Percentiles rank a stretch among this genome's conserved stretches.
These are phyloP conservation scores for Remersonia thermophila DNA, from an alignment of 2,329 filamentous ascomycete genomes.

Conservation along the genomic window DNA sequence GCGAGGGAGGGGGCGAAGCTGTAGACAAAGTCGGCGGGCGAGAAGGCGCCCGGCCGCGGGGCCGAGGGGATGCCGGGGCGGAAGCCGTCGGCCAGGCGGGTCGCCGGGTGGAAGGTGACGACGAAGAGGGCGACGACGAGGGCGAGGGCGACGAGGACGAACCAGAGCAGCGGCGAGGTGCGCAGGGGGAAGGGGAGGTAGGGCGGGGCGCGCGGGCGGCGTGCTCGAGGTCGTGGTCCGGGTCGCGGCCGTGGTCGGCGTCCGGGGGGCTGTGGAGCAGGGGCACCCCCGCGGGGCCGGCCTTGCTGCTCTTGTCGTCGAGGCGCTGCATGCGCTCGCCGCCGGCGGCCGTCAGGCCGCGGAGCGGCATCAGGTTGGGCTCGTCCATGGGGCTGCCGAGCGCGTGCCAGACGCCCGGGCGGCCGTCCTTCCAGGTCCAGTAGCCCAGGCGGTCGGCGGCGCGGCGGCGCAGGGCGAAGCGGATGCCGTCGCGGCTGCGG, in stretches of 20 bases:
- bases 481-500: constrained; percentile 37
- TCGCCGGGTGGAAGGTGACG: constrained; percentile 63
- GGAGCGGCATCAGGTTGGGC: constrained; percentile 17
- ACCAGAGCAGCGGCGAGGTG: constrained; percentile 51
- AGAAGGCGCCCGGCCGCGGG: constrained; percentile 56
- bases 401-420: constrained; percentile 61
- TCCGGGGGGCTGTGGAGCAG: constrained; percentile 5
- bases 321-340: constrained; percentile 16
- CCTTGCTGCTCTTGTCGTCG: constrained; percentile 9
- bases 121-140: constrained; percentile 61
- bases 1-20: constrained; percentile 59
- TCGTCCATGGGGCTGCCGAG: constrained; percentile 49
- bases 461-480: constrained; percentile 39
- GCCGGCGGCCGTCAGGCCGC: constrained; percentile 9
- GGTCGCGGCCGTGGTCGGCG: constrained; percentile 11
- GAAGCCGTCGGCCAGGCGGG: constrained; percentile 58
- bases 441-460: constrained; percentile 69
- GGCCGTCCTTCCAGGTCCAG: constrained; percentile 59
- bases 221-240: constrained; percentile 22
- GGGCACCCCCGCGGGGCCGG: neutral
- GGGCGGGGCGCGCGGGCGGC: constrained; percentile 47
- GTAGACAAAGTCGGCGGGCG: constrained; percentile 78
- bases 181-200: constrained; percentile 70
- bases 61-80: constrained; percentile 51
- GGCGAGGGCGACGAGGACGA: constrained; percentile 45